Evolutionary conservation across 176 grass and related monocot species (phyloP).

Genomic region (Tuctoria greenei): DNA sequence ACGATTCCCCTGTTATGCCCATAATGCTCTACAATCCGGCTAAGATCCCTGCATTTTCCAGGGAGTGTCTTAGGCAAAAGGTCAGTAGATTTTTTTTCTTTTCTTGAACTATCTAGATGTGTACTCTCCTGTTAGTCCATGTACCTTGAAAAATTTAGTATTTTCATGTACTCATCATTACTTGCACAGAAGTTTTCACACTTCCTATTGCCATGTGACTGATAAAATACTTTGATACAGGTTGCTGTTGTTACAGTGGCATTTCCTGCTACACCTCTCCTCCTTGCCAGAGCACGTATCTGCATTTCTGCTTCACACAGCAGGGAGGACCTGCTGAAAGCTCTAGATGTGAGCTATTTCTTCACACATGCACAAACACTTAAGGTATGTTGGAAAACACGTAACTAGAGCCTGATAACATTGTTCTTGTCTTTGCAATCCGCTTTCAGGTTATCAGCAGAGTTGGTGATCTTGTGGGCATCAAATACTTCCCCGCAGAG

Average conservation of each 20-base stretch:
- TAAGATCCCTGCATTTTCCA: slow-evolving; percentile 85
- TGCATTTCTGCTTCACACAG: slow-evolving; percentile 87
- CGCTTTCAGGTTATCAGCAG: slow-evolving; percentile 68
- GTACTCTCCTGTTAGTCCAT: neutral
- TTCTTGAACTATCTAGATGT: neutral
- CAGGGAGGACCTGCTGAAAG: slow-evolving; percentile 72
- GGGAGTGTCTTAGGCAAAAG: slow-evolving; percentile 76
- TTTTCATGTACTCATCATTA: neutral
- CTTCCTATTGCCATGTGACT: slow-evolving; percentile 2
- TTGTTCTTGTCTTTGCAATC: slow-evolving; percentile 3
- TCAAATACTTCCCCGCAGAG: slow-evolving; percentile 76
- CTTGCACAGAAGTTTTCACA: neutral
- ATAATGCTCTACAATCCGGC: slow-evolving; percentile 90
- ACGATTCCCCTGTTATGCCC: slow-evolving; percentile 86
- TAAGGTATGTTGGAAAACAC: neutral
- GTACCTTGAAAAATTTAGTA: neutral
- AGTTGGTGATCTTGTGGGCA: slow-evolving; percentile 72
- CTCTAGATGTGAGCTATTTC: slow-evolving; percentile 55
- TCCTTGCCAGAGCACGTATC: slow-evolving; percentile 71
- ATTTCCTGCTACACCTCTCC: slow-evolving; percentile 79
- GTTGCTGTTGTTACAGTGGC: slow-evolving; percentile 80
- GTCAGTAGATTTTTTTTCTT: slow-evolving; percentile 35
- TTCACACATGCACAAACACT: neutral
- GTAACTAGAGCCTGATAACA: neutral
- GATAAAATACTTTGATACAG: slow-evolving; percentile 26